phyloP scores from a whole-genome alignment of 2,329 filamentous ascomycete genomes.

The Fusarium longipes region DNA sequence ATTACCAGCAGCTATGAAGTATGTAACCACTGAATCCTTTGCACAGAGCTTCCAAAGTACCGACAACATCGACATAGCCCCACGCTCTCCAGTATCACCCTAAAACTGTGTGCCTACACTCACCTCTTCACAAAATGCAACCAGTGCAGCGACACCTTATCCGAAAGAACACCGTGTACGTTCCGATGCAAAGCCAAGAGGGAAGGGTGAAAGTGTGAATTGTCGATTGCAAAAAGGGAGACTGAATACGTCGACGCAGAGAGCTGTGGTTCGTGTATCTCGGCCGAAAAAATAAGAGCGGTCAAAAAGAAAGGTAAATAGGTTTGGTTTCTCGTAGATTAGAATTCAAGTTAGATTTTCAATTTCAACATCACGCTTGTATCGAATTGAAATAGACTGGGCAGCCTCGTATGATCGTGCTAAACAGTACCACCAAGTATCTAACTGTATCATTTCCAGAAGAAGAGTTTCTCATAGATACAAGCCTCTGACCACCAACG shows the following conservation, averaged over 20 bases:
- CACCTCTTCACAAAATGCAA: not conserved
- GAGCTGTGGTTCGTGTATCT: not conserved
- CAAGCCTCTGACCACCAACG: no score
- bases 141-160: not conserved
- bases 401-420: no score
- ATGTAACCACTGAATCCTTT: not conserved
- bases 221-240: no score
- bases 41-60: not conserved
- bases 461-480: no score
- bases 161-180: not conserved
- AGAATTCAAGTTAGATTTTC: no score
- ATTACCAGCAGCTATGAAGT: not conserved
- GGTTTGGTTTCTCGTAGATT: no score
- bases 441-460: no score
- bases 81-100: rapidly evolving
- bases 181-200: not conserved
- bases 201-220: not conserved
- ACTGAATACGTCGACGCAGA: not conserved
- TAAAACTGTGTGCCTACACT: not conserved
- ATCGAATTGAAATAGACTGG: rapidly evolving
- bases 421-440: no score
- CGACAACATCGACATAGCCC: rapidly evolving
- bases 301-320: not conserved
- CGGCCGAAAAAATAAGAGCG: not conserved
- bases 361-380: no score